Evolutionary conservation across 1,284 basidiomycete species (phyloP), one percentile per base, ranked within the genome.

Genomic region (Trichosporon faecale): DNA sequence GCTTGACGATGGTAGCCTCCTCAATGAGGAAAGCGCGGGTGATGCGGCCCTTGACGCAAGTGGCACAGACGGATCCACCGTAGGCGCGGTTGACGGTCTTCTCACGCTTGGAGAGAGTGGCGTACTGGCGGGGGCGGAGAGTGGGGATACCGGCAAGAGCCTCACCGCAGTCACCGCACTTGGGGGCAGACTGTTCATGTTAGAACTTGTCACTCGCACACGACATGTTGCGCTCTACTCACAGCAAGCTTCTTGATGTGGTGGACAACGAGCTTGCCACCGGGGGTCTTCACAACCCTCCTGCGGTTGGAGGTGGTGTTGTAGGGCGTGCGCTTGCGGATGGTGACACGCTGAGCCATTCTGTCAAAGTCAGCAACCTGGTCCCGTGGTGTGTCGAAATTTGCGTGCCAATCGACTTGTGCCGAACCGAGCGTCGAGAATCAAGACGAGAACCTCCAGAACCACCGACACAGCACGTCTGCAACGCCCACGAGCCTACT

Each of bases 1-100:
- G 92, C 91, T 99, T 99, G 84, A 99, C 96, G 79, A 99, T 98
- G 89, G 98, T 99, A 65, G 96, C 96, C 88, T 99, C 95, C 88
- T 99, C 97, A 70, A 99, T 93, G 74, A 99, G 87, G 91, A 99
- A 99, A 75, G 97, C 95, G 73, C 97, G 93, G 81, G 99, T 91
- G 81, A 99, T 95, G 78, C 96, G 90, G 76, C 91, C 91, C 85
- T 91, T 93, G 68, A 95, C 93, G 83, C 95, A 98, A 79, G 89
- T 89, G 75, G 93, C 93, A 85, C 95, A 98, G 84, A 93, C 88
- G 81, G 94, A 97, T 77, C 95, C 95, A 85, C 95, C 95, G 84
- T 98, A 98, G 75, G 95, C 93, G 78, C 95, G 87, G 81, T 89
- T 89, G 72, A 98, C 95, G 68, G 92, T 92, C 89, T 98, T 98